phyloP scores from a whole-genome alignment of 345 rosid species.

The Streptanthus diversifolius region DNA sequence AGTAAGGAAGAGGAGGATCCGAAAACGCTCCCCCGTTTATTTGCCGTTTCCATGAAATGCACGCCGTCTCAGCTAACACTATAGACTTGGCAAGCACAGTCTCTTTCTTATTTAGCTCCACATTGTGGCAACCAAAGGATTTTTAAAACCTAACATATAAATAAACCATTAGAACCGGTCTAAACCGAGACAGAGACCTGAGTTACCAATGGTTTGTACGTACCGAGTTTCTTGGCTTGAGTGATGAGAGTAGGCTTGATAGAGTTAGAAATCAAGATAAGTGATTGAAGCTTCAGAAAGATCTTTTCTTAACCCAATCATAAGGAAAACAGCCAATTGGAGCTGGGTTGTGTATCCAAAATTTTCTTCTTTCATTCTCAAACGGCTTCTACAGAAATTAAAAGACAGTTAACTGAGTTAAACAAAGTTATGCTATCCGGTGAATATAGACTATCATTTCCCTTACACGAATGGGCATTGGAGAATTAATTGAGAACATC shows the following conservation, averaged over 20 bases:
- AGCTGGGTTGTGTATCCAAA: constrained; percentile 79
- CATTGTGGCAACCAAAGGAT: constrained; percentile 53
- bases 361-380: constrained; percentile 46
- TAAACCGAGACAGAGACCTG: not conserved
- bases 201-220: not conserved
- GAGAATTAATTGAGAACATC: constrained; percentile 44
- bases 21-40: constrained; percentile 50
- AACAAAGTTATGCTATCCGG: not conserved
- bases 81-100: constrained; percentile 38
- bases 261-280: constrained; percentile 60
- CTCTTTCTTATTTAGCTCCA: constrained; percentile 51
- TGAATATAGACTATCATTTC: not conserved
- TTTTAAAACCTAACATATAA: constrained; percentile 41
- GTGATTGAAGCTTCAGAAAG: constrained; percentile 53
- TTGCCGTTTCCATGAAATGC: constrained; percentile 70
- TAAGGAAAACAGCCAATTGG: constrained; percentile 72
- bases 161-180: constrained; percentile 3
- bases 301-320: constrained; percentile 42
- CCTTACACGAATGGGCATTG: constrained; percentile 40
- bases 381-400: constrained; percentile 37
- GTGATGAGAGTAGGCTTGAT: constrained; percentile 52
- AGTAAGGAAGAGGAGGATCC: constrained; percentile 49
- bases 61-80: constrained; percentile 67
- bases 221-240: constrained; percentile 51
- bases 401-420: not conserved